Base-by-base conservation (phyloP, 352 stramenopile species). In the Globisporangium spinosum region DNA sequence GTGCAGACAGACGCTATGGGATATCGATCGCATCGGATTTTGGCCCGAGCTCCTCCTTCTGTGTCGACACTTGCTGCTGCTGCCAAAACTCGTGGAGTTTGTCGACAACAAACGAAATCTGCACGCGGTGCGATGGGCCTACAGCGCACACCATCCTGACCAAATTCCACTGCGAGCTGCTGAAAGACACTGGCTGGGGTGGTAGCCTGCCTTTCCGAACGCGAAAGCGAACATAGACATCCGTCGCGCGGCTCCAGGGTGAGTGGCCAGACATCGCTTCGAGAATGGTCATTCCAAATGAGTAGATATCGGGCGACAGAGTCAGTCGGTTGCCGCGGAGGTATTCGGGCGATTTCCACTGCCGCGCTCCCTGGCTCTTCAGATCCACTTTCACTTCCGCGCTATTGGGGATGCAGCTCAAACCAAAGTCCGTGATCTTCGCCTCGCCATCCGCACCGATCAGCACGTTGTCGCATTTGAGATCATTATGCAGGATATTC, bases 61-160 rank as follows among this genome's bases (percentile, higher is more conserved):
- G 9, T 40, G 35, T 15, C 35, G 35, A 43, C 35, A 12, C 35
- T 43, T 43, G 66, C 55, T 25, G n/a, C 8, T 54, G 35, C 58
- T 54, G 22, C n/a, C n/a, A 43, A 49, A 63, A 54, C 22, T 35
- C 29, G 9, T 20, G 35, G 12, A 54, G 58, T 29, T 58, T 66
- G 27, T 58, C 25, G 20, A 66, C 43, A 25, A 66, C 43, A 47
- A 47, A 58, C 15, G 60, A 17, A 9, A 65, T 61, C 2, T 22
- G 38, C 5, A 58, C 25, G 25, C 68, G 47, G 10, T 70, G 5
- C 3, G 27, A 1, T 1, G 62, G 62, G 0, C 70, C 23, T 0
- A 51, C 49, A 3, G 22, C 45, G 38, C 68, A 73, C 68, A 73
- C 65, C 12, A 62, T n/a, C 38, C 53, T 6, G 43, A 70, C 64